Conservation (phyloP, 2,329 filamentous ascomycete genomes). For the Diplodia intermedia region DNA sequence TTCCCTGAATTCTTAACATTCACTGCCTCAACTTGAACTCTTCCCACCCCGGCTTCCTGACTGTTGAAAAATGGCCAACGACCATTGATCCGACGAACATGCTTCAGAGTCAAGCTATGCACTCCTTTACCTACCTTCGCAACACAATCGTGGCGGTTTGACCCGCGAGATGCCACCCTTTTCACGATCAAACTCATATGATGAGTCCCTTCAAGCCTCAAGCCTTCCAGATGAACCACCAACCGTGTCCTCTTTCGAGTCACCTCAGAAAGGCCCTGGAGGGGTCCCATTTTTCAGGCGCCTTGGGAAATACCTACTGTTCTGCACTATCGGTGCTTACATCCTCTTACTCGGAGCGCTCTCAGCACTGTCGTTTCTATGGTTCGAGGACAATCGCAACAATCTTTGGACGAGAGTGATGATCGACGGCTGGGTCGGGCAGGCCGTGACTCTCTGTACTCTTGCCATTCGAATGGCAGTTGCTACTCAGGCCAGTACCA, state of each 20-base stretch:
- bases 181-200: too few species aligned
- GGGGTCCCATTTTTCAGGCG: neutral
- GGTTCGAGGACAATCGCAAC: neutral
- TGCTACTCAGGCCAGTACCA: neutral
- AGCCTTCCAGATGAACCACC: rapidly evolving
- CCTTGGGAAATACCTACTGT: neutral
- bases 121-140: neutral
- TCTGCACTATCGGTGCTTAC: neutral
- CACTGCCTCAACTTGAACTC: neutral
- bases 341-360: neutral
- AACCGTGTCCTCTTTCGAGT: neutral
- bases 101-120: neutral
- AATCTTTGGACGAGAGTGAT: neutral
- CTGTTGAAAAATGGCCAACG: neutral
- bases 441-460: neutral
- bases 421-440: neutral
- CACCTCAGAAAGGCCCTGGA: neutral
- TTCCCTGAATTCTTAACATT: too few species aligned
- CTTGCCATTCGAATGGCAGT: neutral
- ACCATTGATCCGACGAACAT: neutral
- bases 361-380: neutral
- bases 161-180: neutral
- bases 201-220: neutral
- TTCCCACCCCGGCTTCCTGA: too few species aligned
- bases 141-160: neutral